These are phyloP conservation scores for Alternaria consortialis DNA, from an alignment of 2,329 filamentous ascomycete genomes.

Conservation along the genomic window DNA sequence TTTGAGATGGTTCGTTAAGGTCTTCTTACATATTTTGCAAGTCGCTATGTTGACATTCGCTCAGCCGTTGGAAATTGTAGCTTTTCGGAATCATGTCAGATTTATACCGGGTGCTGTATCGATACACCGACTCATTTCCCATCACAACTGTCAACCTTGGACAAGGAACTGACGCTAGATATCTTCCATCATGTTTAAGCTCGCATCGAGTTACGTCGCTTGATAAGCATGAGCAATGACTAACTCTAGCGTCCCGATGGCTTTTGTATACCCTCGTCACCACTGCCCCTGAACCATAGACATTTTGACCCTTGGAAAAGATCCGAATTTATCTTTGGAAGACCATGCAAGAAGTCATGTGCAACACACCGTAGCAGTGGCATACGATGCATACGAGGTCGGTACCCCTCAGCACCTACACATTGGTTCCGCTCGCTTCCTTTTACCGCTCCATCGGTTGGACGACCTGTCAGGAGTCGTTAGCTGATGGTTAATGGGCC, in stretches of 20 bases:
- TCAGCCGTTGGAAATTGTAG: neutral
- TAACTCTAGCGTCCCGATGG: neutral
- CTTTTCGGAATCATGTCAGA: neutral
- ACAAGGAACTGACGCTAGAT: no score
- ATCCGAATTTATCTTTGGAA: neutral
- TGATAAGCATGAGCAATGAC: neutral
- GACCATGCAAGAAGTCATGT: neutral
- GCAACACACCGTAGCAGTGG: neutral
- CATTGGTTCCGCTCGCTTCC: neutral
- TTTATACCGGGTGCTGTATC: neutral
- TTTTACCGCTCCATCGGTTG: neutral
- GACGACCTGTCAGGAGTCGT: neutral
- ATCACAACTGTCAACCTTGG: neutral
- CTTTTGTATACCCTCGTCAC: neutral
- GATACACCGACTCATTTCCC: neutral
- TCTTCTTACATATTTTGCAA: neutral
- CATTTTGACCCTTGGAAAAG: neutral
- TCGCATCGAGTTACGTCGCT: neutral
- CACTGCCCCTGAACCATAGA: neutral
- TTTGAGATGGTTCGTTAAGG: neutral
- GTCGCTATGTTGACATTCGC: neutral
- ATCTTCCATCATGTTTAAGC: neutral
- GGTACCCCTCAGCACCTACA: constrained; percentile 1
- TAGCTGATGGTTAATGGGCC: neutral
- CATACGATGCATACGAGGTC: neutral